These are phyloP conservation scores for Orbilia oligospora DNA, from an alignment of 2,329 filamentous ascomycete species.

Conservation along the genomic window DNA sequence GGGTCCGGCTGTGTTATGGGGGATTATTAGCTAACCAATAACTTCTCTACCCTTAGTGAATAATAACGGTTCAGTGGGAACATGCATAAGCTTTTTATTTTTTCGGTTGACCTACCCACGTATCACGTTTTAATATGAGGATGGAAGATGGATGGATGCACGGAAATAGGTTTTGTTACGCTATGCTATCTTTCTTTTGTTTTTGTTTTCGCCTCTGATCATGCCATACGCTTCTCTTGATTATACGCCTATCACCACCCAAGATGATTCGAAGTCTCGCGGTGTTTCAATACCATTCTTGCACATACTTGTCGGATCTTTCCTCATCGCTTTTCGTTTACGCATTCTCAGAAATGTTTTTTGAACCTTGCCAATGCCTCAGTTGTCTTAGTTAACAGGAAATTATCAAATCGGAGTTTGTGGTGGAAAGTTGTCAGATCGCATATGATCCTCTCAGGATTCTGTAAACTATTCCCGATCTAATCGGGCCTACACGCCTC, in stretches of 20 bases:
- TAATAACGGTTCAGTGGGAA: background rate
- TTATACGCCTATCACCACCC: background rate
- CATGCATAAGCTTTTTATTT: background rate
- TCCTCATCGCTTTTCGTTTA: constrained; percentile 10
- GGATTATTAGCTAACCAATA: constrained; percentile 48
- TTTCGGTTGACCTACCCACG: background rate
- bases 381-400: constrained; percentile 26
- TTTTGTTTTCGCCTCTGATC: constrained; percentile 2
- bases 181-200: constrained; percentile 12
- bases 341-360: constrained; percentile 1
- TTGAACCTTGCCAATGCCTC: background rate
- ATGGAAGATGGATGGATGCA: constrained; percentile 6
- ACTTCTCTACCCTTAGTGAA: constrained; percentile 29
- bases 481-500: background rate
- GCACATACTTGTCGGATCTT: constrained; percentile 47
- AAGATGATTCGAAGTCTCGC: background rate
- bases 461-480: background rate
- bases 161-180: constrained; percentile 17
- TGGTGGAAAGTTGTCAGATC: constrained; percentile 23
- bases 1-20: constrained; percentile 48
- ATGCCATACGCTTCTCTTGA: constrained; percentile 9
- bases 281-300: constrained; percentile 32
- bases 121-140: constrained; percentile 55
- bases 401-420: constrained; percentile 55
- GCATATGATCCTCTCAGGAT: background rate